Evolutionary conservation across 2,329 filamentous ascomycete genomes (phyloP), one percentile per base, ranked within the genome.

Genomic region (Penicillium hesseltinei): DNA sequence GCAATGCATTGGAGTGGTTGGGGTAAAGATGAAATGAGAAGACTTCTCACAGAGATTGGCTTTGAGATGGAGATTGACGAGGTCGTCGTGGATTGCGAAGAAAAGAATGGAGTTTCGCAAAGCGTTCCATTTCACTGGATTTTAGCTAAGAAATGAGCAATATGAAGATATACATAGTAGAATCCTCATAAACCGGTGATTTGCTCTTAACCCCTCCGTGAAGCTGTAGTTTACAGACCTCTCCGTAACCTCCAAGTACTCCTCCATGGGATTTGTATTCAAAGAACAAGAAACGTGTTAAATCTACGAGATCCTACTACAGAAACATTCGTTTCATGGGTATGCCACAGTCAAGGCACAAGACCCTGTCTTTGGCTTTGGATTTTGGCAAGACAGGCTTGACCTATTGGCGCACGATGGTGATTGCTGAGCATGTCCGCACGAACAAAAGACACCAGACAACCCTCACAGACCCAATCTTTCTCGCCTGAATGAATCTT

Each of bases 1-100:
- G 62, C 67, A 63, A 73, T 77, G 69, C 74, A 71, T 64, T 79
- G 75, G 74, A 75, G 73, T 65, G 68, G 70, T 1, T 78, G 73
- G 72, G 75, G 74, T 5, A 67, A 56, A 25, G 66, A 74, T 7
- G 64, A 65, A 46, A 76, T 69, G 31, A 59, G 65, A 40, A 60
- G 61, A 36, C 69, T 75, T 17, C 17, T 70, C 1, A n/a, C 2
- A 3, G 60, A 61, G 2, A 55, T 59, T 48, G 69, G 69, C 0
- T 67, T 67, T 58, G 53, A 48, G 13, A 42, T 70, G 8, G 36
- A 53, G 25, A 44, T 67, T 58, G 61, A 62, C 42, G 67, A 69
- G 48, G 59, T 68, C 33, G 51, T 59, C 23, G 59, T 57, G n/a
- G 67, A 69, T 58, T 17, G 13, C 3, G 64, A 67, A 31, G 63